Conservation (phyloP, 2,329 filamentous ascomycete genomes). For the Fusarium coicis region DNA sequence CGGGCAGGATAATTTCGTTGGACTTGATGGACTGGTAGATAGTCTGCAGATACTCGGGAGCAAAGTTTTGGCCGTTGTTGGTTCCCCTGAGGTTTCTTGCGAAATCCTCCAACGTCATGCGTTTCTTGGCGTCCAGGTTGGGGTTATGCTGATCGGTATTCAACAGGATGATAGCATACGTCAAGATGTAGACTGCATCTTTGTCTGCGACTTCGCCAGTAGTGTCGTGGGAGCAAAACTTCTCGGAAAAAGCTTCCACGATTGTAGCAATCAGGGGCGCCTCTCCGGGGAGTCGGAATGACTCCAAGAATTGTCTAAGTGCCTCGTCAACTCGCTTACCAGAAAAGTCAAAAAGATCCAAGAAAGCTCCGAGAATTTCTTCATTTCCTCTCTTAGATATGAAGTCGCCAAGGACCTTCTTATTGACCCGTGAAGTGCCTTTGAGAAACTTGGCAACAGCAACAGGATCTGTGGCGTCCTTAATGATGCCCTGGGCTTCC, state of each 20-base stretch:
- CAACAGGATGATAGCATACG: slow-evolving; percentile 96
- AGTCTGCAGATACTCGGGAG: slow-evolving; percentile 80
- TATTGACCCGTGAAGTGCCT: slow-evolving; percentile 88
- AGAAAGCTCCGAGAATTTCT: slow-evolving; percentile 82
- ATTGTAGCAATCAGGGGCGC: slow-evolving; percentile 93
- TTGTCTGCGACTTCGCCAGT: slow-evolving; percentile 83
- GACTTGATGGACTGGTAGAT: slow-evolving; percentile 93
- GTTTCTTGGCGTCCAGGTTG: slow-evolving; percentile 80
- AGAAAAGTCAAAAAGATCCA: slow-evolving; percentile 87
- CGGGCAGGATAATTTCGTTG: slow-evolving; percentile 95
- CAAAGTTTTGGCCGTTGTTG: slow-evolving; percentile 87
- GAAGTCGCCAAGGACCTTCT: slow-evolving; percentile 90
- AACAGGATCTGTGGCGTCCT: slow-evolving; percentile 76
- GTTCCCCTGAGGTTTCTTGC: slow-evolving; percentile 89
- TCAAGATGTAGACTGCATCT: slow-evolving; percentile 89
- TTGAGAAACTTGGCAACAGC: slow-evolving; percentile 88
- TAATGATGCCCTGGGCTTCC: slow-evolving; percentile 85
- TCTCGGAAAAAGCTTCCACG: slow-evolving; percentile 85
- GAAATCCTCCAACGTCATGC: slow-evolving; percentile 89
- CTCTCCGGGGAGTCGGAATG: slow-evolving; percentile 94
- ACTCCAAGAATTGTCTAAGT: slow-evolving; percentile 84
- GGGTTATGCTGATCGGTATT: slow-evolving; percentile 98
- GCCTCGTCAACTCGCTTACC: slow-evolving; percentile 92
- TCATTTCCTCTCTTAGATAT: slow-evolving; percentile 93
- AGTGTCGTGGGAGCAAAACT: slow-evolving; percentile 77